A percentile compares a stretch with the other conserved stretches of the same genome.
phyloP scores from a whole-genome alignment of 371 early-diverging fungal species.

The Rhizopus microsporus region DNA sequence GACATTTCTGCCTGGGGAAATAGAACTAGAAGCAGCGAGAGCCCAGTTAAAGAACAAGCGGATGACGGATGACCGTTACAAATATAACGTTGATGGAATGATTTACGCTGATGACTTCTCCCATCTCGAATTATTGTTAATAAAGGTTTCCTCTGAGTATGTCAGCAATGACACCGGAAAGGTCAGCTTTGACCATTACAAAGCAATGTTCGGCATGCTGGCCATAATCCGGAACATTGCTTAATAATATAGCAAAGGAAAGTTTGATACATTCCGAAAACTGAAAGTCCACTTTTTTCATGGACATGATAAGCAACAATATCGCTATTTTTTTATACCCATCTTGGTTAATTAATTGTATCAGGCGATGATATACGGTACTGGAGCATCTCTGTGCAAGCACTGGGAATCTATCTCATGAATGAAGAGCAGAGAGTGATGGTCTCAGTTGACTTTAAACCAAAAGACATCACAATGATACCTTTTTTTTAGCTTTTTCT shows the following conservation, averaged over 20 bases:
- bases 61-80: conserved; percentile 6
- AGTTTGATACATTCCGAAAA: conserved; percentile 15
- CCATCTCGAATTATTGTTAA: conserved; percentile 11
- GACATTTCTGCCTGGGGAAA: conserved; percentile 4
- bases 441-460: too few species aligned
- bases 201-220: conserved; percentile 19
- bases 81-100: conserved; percentile 6
- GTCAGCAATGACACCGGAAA: conserved; percentile 10
- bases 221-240: conserved; percentile 15
- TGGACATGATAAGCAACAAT: conserved; percentile 14
- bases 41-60: background rate
- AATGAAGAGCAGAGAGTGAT: too few species aligned
- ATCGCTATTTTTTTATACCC: background rate
- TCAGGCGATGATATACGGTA: too few species aligned
- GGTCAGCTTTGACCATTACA: conserved; percentile 17
- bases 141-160: conserved; percentile 15
- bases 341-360: too few species aligned
- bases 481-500: too few species aligned
- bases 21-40: background rate
- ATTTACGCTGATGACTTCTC: conserved; percentile 8
- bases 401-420: too few species aligned
- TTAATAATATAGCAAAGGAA: conserved; percentile 5
- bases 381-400: too few species aligned
- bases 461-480: too few species aligned
- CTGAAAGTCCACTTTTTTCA: conserved; percentile 12